These are phyloP conservation scores for Ziziphus jujuba DNA, from an alignment of 306 rosid species.

Conservation along the genomic window DNA sequence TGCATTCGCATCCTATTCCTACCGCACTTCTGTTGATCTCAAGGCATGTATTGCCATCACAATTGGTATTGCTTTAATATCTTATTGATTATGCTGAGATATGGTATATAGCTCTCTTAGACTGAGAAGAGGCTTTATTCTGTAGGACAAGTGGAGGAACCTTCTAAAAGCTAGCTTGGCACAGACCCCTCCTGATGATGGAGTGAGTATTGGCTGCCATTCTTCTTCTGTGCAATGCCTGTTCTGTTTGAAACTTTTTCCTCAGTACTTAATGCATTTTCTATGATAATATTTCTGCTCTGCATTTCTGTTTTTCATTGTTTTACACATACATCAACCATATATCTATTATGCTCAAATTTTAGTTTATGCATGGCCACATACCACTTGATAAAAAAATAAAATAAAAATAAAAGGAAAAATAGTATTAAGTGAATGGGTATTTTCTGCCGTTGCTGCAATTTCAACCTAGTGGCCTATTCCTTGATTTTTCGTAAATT, in stretches of 20 bases:
- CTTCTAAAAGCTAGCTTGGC: constrained; percentile 88
- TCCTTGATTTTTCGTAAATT: background rate
- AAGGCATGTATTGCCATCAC: constrained; percentile 48
- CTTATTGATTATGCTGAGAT: background rate
- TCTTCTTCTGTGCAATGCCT: constrained; percentile 4
- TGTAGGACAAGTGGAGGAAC: constrained; percentile 99
- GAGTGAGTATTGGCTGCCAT: constrained; percentile 44
- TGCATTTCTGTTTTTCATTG: background rate
- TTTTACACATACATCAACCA: background rate
- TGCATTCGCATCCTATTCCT: constrained; percentile 74
- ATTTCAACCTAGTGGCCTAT: background rate
- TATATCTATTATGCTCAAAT: no score
- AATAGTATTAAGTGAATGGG: background rate
- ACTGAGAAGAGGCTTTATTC: constrained; percentile 27
- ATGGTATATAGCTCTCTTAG: background rate
- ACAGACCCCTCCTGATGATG: constrained; percentile 71
- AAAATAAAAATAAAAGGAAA: no score
- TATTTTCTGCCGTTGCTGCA: background rate
- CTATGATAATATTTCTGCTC: background rate
- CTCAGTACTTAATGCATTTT: constrained; percentile 14
- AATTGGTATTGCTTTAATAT: background rate
- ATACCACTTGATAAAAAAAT: no score
- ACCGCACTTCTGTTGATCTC: constrained; percentile 98
- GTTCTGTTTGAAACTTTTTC: constrained; percentile 5
- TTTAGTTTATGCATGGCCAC: no score